Evolutionary conservation across 1,139 yeast genomes (phyloP), one percentile per base, ranked within the genome.

Genomic region (Pichia sorboxylosa): DNA sequence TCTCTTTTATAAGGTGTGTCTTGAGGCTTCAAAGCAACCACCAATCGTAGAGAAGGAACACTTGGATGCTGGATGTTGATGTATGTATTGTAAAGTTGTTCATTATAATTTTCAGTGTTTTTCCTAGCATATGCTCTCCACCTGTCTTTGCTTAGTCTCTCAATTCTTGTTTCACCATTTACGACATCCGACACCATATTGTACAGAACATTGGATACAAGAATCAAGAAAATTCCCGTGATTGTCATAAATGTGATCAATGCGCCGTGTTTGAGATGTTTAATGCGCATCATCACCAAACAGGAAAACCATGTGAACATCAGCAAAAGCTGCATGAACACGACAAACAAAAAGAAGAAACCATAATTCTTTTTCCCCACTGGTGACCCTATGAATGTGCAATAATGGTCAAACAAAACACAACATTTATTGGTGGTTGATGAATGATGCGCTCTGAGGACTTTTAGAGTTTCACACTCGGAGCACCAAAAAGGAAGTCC

Each of bases 401-500:
- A 79, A 44, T 61, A 72, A 48, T 79, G 90, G 48, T 79, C 90
- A 48, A 72, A 70, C 36, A 66, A 59, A 2, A 73, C 66, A 0
- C 76, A 66, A 43, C 79, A 73, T 25, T 49, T 46, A 0, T 58
- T 58, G 34, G 52, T 32, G 29, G 62, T 58, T 15, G 62, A 60
- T 40, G 78, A 73, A 46, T 73, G 84, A 40, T 67, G 76, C 2
- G 73, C 46, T 34, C 87, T 55, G 9, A 67, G 61, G 1, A 66
- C 50, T 44, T 73, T 74, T 15, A 77, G 54, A 5, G 76, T 63
- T 27, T 63, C 56, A 37, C 82, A 72, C 7, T 50, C 48, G 1
- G 71, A 54, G 43, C 83, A 75, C 69, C 74, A 78, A 25, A 55
- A 57, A 0, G 87, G 87, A 37, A 59, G 67, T 0, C 90, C 87